These are phyloP conservation scores for Kodamaea suecica DNA, from an alignment of 1,139 yeast species.

Conservation along the genomic window DNA sequence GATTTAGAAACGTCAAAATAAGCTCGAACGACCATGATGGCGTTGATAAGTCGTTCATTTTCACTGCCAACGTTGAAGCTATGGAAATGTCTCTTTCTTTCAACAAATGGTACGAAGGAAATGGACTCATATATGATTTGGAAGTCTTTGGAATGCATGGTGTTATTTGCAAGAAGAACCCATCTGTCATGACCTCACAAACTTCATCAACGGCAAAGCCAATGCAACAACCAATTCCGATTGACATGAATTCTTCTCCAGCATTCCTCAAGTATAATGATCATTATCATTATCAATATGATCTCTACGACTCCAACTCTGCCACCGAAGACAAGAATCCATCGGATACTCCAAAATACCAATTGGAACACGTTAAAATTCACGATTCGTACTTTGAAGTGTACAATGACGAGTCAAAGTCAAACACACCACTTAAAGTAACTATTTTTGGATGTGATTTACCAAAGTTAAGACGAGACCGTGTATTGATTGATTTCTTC, in stretches of 20 bases:
- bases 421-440: constrained; percentile 43
- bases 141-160: constrained; percentile 65
- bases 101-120: constrained; percentile 66
- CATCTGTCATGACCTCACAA: not conserved
- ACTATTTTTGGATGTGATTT: constrained; percentile 64
- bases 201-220: not conserved
- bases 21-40: constrained; percentile 19
- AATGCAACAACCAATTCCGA: constrained; percentile 1
- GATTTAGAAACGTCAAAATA: constrained; percentile 52
- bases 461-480: constrained; percentile 55
- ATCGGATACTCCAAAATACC: constrained; percentile 33
- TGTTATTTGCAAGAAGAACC: constrained; percentile 27
- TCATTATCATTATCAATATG: constrained; percentile 33
- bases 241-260: constrained; percentile 1
- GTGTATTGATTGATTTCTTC: constrained; percentile 62
- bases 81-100: constrained; percentile 59
- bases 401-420: constrained; percentile 28
- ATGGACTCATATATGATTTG: constrained; percentile 61
- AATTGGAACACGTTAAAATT: constrained; percentile 49
- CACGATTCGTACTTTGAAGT: constrained; percentile 54
- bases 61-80: constrained; percentile 48
- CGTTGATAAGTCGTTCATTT: constrained; percentile 14
- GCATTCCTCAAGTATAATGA: constrained; percentile 20
- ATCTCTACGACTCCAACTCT: constrained; percentile 26
- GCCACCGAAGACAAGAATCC: constrained; percentile 8